Conservation (phyloP, 2,329 filamentous ascomycete genomes). For the Sporothrix brasiliensis region DNA sequence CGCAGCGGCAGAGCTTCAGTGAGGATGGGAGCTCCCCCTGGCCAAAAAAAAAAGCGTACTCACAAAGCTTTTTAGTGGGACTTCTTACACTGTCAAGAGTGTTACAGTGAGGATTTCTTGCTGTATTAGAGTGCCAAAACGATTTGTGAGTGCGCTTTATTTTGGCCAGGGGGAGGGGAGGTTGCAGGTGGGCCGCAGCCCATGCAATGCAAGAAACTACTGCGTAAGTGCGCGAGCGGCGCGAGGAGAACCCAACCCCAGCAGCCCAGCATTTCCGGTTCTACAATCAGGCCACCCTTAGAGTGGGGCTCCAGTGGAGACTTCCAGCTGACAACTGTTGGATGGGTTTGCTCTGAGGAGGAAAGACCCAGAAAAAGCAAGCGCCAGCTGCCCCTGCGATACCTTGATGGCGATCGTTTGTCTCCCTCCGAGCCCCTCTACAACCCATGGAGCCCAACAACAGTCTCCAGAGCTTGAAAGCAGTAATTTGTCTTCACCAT, state of each 20-base stretch:
- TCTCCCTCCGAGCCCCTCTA: neutral
- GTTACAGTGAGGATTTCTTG: no score
- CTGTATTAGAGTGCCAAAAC: no score
- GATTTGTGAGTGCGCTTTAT: no score
- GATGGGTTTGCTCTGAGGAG: neutral
- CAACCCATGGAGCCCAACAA: neutral
- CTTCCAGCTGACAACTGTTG: neutral
- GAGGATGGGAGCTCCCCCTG: no score
- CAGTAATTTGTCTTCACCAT: no score
- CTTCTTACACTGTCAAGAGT: no score
- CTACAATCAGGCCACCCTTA: neutral
- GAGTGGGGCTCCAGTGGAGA: neutral
- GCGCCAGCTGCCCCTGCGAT: neutral
- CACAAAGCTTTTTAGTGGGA: no score
- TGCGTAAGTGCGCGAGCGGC: neutral
- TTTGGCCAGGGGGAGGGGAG: no score
- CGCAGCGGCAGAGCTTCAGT: constrained; percentile 9
- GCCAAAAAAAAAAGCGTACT: no score
- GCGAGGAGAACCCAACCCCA: constrained; percentile 2
- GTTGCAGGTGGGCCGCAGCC: constrained; percentile 7
- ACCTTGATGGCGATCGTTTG: constrained; percentile 1
- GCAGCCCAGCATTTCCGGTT: neutral
- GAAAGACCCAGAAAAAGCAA: neutral
- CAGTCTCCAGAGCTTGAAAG: no score
- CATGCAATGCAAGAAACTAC: neutral